Evolutionary conservation across 176 grass and related monocot species (phyloP).

Genomic region (Aegilops sharonensis): DNA sequence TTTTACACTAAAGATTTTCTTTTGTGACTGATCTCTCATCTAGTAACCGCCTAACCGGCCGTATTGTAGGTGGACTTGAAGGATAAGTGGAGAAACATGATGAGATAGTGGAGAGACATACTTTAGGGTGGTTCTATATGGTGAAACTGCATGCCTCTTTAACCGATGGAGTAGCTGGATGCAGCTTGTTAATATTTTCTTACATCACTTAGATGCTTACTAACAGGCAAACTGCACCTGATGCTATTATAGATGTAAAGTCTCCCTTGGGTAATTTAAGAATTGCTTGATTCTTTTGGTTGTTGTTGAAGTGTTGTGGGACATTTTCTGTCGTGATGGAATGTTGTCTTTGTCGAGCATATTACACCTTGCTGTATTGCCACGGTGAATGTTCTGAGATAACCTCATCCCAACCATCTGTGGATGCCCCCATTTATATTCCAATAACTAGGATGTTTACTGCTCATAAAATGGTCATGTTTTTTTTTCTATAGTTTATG

Average conservation of each 20-base stretch:
- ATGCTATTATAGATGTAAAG: not conserved
- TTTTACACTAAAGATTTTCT: not conserved
- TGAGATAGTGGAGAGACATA: constrained; percentile 19
- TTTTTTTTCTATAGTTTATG: not conserved
- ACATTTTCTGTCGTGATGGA: not conserved
- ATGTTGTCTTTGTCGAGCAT: not conserved
- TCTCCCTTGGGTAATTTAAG: not conserved
- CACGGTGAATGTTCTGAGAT: not conserved
- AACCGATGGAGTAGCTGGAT: no score
- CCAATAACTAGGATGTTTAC: not conserved
- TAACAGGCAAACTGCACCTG: no score
- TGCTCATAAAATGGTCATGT: not conserved
- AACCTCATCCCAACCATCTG: not conserved
- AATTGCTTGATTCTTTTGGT: no score
- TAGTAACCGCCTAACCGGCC: not conserved
- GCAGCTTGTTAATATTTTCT: no score
- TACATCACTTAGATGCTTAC: no score
- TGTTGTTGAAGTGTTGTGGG: no score
- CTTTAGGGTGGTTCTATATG: not conserved
- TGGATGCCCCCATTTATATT: no score
- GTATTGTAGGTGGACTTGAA: constrained; percentile 66
- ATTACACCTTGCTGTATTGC: no score
- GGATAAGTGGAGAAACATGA: constrained; percentile 96
- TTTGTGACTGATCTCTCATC: not conserved
- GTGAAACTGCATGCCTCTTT: not conserved